Evolutionary conservation across 495 filamentous ascomycete genomes (phyloP), one percentile per base, ranked within the genome.

Genomic region (Copromyces sp.): DNA sequence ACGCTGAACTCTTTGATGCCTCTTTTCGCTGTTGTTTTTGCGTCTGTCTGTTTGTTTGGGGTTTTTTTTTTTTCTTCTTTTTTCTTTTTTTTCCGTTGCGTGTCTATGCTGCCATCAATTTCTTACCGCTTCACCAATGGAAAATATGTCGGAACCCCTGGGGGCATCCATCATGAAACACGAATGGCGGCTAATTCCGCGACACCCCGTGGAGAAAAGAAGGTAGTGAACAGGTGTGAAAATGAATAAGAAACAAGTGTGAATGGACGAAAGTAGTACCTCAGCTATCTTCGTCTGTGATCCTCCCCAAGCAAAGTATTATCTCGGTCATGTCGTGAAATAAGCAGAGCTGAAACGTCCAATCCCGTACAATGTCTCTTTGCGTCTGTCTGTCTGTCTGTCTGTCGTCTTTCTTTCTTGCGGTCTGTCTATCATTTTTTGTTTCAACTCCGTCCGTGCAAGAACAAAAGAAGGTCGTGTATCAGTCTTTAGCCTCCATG

Each of bases 341-440:
- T 32, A 65, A 65, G 14, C 2, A 65, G 29, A 65, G 14, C 53
- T 65, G 24, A 65, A 61, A 35, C 53, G 14, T 65, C 53, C 29
- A 7, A 35, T 65, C 53, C 53, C 53, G 29, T 3, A 14, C 47
- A 65, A 17, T 65, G 29, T 65, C 53, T 65, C 53, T 6, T 17
- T 32, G 53, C 29, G 29, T 65, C 12, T 65, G 24, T 65, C 29
- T 65, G 53, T 35, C 29, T 61, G 53, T 32, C 7, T 65, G 24
- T 65, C 53, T 65, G 53, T 35, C 29, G 69, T 65, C 53, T 35
- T 41, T 77, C 77, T 78, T 75, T 77, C 53, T 61, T 35, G 77
- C 77, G 77, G 75, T 77, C 53, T 61, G 53, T 65, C 53, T 65
- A 65, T 65, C 29, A 35, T 65, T 65, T 65, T 65, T 61, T 65